Conservation (phyloP, 768 basidiomycete species). For the Calocybe gangraenosa region DNA sequence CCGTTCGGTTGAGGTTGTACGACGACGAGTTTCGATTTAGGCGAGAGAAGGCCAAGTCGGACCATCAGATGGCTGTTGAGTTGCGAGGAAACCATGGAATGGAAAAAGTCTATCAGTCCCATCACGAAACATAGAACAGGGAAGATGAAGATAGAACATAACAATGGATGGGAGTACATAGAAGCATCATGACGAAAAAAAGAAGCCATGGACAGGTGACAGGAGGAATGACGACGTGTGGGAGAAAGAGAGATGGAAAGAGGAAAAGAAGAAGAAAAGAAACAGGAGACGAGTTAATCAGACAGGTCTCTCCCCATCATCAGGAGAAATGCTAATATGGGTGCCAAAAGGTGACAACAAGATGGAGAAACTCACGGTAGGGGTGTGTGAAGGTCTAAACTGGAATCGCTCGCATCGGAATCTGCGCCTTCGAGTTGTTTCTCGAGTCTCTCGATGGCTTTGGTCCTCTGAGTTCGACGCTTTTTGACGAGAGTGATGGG, state of each 20-base stretch:
- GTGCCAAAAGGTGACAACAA: background rate
- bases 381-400: constrained; percentile 65
- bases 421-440: constrained; percentile 18
- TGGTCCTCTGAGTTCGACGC: no score
- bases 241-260: no score
- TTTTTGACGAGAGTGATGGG: no score
- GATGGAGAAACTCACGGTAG: constrained; percentile 48
- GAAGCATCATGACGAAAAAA: no score
- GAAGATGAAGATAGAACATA: background rate
- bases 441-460: constrained; percentile 17
- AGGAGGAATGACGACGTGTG: no score
- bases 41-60: constrained; percentile 61
- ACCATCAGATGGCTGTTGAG: constrained; percentile 65
- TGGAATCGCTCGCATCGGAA: constrained; percentile 42
- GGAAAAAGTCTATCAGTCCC: constrained; percentile 3
- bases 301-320: no score
- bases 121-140: no score
- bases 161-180: background rate
- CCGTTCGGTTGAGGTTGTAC: no score
- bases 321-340: no score
- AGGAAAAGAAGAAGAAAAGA: no score
- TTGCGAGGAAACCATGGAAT: background rate
- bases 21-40: constrained; percentile 53
- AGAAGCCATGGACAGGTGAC: no score
- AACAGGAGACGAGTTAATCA: no score